Evolutionary conservation across 2,329 filamentous ascomycete species (phyloP).

Genomic region (Paraphaeosphaeria minitans): DNA sequence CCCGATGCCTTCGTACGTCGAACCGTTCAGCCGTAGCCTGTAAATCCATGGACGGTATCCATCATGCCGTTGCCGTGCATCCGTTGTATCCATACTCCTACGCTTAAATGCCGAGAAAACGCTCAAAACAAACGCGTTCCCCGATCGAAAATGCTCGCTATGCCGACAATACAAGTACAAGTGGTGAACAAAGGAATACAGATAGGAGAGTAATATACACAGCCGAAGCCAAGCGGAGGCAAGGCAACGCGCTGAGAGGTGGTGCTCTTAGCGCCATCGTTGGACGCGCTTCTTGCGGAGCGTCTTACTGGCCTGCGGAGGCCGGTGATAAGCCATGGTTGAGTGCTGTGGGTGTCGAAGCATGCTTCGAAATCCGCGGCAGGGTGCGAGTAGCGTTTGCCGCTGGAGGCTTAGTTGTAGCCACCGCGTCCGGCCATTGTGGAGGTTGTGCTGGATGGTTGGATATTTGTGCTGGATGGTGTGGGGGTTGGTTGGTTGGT

Average conservation of each 20-base stretch:
- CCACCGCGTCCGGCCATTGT: conserved; percentile 17
- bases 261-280: conserved; percentile 28
- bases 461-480: not conserved
- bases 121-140: conserved; percentile 4
- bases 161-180: conserved; percentile 14
- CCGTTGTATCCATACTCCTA: conserved; percentile 15
- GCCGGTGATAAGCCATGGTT: conserved; percentile 14
- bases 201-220: conserved; percentile 5
- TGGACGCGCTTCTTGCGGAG: conserved; percentile 34
- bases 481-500: conserved; percentile 1
- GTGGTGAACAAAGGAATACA: not conserved
- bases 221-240: conserved; percentile 3
- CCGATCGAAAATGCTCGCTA: conserved; percentile 22
- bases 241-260: conserved; percentile 2
- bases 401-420: conserved; percentile 27
- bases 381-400: conserved; percentile 19
- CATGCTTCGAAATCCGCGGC: conserved; percentile 14
- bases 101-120: conserved; percentile 21
- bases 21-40: conserved; percentile 13
- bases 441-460: not conserved
- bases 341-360: conserved; percentile 8
- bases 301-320: conserved; percentile 22
- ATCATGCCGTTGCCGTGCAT: conserved; percentile 4
- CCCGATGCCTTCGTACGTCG: conserved; percentile 7
- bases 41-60: conserved; percentile 12